phyloP scores from a whole-genome alignment of 2,329 filamentous ascomycete genomes.

The Alternaria longipes region DNA sequence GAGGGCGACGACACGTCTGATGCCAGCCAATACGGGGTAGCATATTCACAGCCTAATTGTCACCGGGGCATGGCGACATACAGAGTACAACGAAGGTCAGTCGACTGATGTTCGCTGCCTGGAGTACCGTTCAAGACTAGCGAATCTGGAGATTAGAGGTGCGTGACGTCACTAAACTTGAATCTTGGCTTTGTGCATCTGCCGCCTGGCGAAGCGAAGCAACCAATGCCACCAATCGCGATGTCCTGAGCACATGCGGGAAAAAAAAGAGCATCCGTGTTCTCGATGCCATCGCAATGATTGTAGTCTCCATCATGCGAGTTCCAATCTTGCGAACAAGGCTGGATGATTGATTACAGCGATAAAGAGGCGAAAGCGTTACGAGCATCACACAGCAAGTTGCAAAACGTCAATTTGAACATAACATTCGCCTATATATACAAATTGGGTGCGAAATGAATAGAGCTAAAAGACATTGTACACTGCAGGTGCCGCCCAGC shows the following conservation, averaged over 20 bases:
- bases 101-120: constrained; percentile 9
- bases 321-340: neutral
- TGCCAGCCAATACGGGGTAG: constrained; percentile 30
- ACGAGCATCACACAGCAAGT: neutral
- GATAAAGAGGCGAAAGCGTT: neutral
- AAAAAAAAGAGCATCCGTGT: neutral
- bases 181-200: constrained; percentile 16
- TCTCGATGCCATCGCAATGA: neutral
- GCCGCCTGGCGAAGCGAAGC: constrained; percentile 4
- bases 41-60: constrained; percentile 21
- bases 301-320: neutral
- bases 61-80: constrained; percentile 23
- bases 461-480: constrained; percentile 23
- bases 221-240: neutral
- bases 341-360: neutral
- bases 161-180: constrained; percentile 18
- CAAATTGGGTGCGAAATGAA: constrained; percentile 29
- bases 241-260: neutral
- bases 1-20: constrained; percentile 26
- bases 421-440: constrained; percentile 30
- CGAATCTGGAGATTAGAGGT: constrained; percentile 6
- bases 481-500: constrained; percentile 45
- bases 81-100: neutral
- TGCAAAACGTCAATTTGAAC: neutral
- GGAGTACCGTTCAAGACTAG: neutral